Evolutionary conservation across 164 flowering plant species (phyloP), one percentile per base, ranked within the genome.

Genomic region (Stephania japonica): DNA sequence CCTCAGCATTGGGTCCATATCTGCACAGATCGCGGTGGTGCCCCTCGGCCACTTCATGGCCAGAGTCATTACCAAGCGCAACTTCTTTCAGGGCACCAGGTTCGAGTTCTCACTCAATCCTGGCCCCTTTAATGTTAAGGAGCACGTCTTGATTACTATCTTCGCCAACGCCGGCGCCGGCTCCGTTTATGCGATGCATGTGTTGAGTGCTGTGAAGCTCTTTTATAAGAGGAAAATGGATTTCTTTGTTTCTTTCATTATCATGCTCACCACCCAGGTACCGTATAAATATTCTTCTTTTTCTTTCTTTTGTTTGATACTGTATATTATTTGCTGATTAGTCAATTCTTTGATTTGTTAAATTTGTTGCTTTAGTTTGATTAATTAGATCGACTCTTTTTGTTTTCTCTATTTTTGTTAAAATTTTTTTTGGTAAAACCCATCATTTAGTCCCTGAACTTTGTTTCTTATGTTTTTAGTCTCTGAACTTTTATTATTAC

Each of bases 1-100:
- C 0, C 72, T 94, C 2, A 42, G 85, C 7, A 87, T 94, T 78
- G 83, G 94, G 0, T 86, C 96, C 24, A 87, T 91, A 24, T 89
- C 98, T 0, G 98, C 98, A 0, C 98, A 94, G 78, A 89, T 91
- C 0, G 97, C 94, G 0, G 98, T 94, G 27, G 96, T 94, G n/a
- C 98, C 97, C 0, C 82, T 94, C 0, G 98, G 98, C 1, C 94
- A 77, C 41, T 81, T 89, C 14, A 91, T 94, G 98, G 98, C 98
- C 0, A 72, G 85, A 1, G 78, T 49, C 50, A 77, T 94, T 19
- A 83, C 94, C 0, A 49, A 76, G 9, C 74, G 94, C 2, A 83
- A 76, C 1, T 87, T 89, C 83, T 86, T 90, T 76, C 78, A 78
- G 70, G 94, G 93, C 8, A 81, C 79, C 0, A 50, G 82, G 13